These are phyloP conservation scores for Colletotrichum sansevieriae DNA, from an alignment of 2,329 filamentous ascomycete genomes.

Conservation along the genomic window DNA sequence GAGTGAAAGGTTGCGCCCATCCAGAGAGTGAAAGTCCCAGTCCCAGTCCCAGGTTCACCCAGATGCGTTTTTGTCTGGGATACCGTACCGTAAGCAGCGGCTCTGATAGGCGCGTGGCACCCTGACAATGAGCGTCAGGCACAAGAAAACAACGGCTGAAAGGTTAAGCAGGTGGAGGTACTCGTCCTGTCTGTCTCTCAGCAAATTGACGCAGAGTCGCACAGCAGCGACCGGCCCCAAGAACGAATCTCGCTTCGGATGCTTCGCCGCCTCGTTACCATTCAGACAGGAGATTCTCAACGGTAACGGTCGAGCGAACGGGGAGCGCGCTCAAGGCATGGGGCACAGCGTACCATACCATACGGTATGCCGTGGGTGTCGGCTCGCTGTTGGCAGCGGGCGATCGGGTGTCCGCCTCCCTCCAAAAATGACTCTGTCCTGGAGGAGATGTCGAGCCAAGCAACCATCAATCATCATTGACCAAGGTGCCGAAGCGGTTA, in stretches of 20 bases:
- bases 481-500: conserved; percentile 8
- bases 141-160: background rate
- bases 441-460: conserved; percentile 23
- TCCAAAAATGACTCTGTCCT: conserved; percentile 21
- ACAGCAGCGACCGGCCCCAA: conserved; percentile 14
- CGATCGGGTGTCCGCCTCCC: conserved; percentile 27
- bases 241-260: conserved; percentile 21
- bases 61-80: no score
- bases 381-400: conserved; percentile 19
- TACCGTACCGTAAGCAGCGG: background rate
- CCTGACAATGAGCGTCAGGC: conserved; percentile 14
- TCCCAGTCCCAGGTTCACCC: no score
- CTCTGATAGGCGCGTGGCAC: conserved; percentile 26
- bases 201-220: conserved; percentile 19
- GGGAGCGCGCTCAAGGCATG: background rate
- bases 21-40: no score
- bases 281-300: background rate
- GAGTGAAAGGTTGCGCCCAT: background rate
- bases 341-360: background rate
- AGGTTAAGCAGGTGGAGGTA: background rate
- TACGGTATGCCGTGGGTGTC: background rate
- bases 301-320: conserved; percentile 11
- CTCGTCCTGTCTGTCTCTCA: conserved; percentile 24
- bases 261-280: conserved; percentile 4
- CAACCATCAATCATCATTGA: conserved; percentile 1